Percentiles rank a stretch among this genome's conserved stretches.
Conservation (phyloP, 2,329 filamentous ascomycete species). For the Aureobasidium pullulans region DNA sequence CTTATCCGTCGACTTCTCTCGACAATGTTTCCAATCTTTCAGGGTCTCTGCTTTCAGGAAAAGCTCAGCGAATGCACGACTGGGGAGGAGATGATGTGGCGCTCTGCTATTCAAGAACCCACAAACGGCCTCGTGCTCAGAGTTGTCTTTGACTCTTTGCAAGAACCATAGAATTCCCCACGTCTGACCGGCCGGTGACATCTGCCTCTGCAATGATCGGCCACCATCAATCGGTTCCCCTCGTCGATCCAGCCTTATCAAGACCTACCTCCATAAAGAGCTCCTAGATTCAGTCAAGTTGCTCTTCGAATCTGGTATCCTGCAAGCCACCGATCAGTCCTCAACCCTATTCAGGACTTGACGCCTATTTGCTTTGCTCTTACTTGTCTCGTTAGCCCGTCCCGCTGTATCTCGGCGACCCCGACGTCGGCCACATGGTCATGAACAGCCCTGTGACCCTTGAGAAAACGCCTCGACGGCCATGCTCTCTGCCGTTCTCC, state of each 20-base stretch:
- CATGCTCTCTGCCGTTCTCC: not conserved
- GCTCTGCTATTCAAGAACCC: not conserved
- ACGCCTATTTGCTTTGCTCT: not conserved
- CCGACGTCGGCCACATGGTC: not conserved
- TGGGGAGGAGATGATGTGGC: slow-evolving; percentile 7
- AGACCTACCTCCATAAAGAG: not conserved
- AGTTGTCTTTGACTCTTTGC: not conserved
- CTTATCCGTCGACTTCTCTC: not conserved
- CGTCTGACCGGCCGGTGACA: not conserved
- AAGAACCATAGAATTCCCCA: not conserved
- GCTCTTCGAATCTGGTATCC: not conserved
- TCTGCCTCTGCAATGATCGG: not conserved
- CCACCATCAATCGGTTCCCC: not conserved
- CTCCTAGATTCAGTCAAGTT: not conserved
- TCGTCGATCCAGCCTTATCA: slow-evolving; percentile 8
- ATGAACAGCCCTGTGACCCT: not conserved
- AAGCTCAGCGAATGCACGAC: not conserved
- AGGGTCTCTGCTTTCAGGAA: not conserved
- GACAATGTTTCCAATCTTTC: no score
- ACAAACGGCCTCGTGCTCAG: not conserved
- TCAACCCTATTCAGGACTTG: not conserved
- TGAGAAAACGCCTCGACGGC: not conserved
- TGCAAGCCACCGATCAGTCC: not conserved
- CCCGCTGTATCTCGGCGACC: not conserved
- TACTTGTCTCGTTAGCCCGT: not conserved